phyloP scores from a whole-genome alignment of 768 basidiomycete species.

The Tubosaeta sp. region DNA sequence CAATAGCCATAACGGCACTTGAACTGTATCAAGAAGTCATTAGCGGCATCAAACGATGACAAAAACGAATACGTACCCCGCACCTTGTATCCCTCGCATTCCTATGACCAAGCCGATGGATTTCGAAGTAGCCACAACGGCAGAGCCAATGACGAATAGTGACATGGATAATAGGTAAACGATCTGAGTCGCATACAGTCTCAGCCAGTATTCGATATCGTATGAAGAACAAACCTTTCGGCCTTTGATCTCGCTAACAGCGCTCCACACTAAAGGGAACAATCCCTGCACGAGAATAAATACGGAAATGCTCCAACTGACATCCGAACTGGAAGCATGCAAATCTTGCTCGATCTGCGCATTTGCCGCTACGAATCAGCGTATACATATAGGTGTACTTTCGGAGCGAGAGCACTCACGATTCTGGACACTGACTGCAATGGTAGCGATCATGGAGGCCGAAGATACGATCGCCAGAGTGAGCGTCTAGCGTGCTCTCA shows the following conservation, averaged over 20 bases:
- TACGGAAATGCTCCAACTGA: slow-evolving; percentile 65
- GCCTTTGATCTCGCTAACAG: slow-evolving; percentile 72
- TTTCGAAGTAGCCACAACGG: slow-evolving; percentile 53
- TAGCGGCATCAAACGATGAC: not conserved
- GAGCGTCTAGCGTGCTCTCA: slow-evolving; percentile 12
- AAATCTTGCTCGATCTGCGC: slow-evolving; percentile 58
- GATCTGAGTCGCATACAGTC: slow-evolving; percentile 30
- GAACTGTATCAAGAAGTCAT: slow-evolving; percentile 36
- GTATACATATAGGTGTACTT: not conserved
- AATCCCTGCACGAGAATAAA: slow-evolving; percentile 70
- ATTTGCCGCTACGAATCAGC: slow-evolving; percentile 52
- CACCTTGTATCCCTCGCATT: slow-evolving; percentile 62
- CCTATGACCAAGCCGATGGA: slow-evolving; percentile 57
- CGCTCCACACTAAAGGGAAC: slow-evolving; percentile 64
- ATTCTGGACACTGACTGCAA: slow-evolving; percentile 26
- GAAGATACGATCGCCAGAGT: slow-evolving; percentile 26
- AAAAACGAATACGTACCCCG: slow-evolving; percentile 40
- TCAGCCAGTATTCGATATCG: not conserved
- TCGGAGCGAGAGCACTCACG: slow-evolving; percentile 14
- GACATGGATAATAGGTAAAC: slow-evolving; percentile 54
- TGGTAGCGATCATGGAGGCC: slow-evolving; percentile 25
- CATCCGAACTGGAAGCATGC: slow-evolving; percentile 54
- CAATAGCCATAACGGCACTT: slow-evolving; percentile 65
- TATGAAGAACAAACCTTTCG: slow-evolving; percentile 45
- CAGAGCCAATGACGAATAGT: slow-evolving; percentile 54